Evolutionary conservation across 345 rosid genomes (phyloP).

Genomic region (Clausena lansium): DNA sequence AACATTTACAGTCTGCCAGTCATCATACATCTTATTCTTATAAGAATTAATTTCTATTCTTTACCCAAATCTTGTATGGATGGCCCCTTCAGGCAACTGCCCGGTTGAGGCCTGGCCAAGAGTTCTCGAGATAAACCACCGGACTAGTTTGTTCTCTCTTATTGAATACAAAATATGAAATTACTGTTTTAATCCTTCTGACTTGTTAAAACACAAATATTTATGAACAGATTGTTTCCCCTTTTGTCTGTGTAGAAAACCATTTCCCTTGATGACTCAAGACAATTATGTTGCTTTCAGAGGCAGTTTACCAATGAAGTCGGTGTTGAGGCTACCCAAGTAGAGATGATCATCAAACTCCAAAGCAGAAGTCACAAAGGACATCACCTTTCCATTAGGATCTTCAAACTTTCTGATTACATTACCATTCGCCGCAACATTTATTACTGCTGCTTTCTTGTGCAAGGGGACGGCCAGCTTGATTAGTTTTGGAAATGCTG

Average conservation of each 20-base stretch:
- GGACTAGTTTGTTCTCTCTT: too few relatives aligned
- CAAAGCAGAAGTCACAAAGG: constrained; percentile 46
- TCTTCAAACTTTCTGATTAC: constrained; percentile 39
- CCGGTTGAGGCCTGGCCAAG: too few relatives aligned
- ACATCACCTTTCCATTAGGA: constrained; percentile 36
- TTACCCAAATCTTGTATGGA: too few relatives aligned
- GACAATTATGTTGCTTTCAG: constrained; percentile 9
- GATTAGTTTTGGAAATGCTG: constrained; percentile 24
- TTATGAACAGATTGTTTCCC: not conserved
- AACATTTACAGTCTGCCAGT: not conserved
- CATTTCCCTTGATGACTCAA: not conserved
- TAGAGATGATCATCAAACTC: constrained; percentile 52
- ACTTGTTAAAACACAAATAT: not conserved
- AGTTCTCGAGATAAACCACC: too few relatives aligned
- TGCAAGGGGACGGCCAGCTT: not conserved
- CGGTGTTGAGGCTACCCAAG: constrained; percentile 41
- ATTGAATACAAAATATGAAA: too few relatives aligned
- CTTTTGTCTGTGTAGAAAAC: not conserved
- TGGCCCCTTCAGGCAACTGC: too few relatives aligned
- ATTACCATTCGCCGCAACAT: constrained; percentile 45
- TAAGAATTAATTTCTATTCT: too few relatives aligned
- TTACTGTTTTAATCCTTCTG: too few relatives aligned
- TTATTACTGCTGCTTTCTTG: constrained; percentile 34
- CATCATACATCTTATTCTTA: too few relatives aligned
- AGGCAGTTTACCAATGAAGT: constrained; percentile 44